Percentiles rank a stretch among this genome's conserved stretches.
phyloP scores from a whole-genome alignment of 257 asterid species.

The Solanum lycopersicoides region DNA sequence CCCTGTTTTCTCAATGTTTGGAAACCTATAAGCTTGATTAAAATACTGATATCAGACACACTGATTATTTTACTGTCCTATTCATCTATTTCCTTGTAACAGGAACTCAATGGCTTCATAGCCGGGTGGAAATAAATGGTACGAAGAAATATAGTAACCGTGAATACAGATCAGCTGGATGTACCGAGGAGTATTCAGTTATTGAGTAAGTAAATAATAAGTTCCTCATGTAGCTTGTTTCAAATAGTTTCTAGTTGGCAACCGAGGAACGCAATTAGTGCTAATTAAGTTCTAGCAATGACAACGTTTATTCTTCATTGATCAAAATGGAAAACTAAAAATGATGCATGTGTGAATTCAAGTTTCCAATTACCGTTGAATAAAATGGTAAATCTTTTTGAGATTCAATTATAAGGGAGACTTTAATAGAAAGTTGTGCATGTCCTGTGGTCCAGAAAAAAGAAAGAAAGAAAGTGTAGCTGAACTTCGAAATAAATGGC shows the following conservation, averaged over 20 bases:
- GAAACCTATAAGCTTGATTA: background rate
- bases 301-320: background rate
- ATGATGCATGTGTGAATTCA: background rate
- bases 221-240: background rate
- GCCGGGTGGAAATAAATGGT: conserved; percentile 72
- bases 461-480: background rate
- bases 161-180: conserved; percentile 88
- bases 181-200: conserved; percentile 79
- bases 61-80: background rate
- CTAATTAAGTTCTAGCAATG: background rate
- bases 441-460: background rate
- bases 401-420: background rate
- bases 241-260: background rate
- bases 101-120: conserved; percentile 98
- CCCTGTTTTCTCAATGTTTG: background rate
- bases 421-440: background rate
- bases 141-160: conserved; percentile 89
- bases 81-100: conserved; percentile 8
- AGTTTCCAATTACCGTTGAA: background rate
- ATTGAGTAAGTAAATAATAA: conserved; percentile 45
- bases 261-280: background rate
- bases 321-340: background rate
- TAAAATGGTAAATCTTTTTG: background rate
- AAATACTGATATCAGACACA: background rate
- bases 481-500: background rate